Conservation (phyloP, 148 eudicot species). For the Silene uniflora region DNA sequence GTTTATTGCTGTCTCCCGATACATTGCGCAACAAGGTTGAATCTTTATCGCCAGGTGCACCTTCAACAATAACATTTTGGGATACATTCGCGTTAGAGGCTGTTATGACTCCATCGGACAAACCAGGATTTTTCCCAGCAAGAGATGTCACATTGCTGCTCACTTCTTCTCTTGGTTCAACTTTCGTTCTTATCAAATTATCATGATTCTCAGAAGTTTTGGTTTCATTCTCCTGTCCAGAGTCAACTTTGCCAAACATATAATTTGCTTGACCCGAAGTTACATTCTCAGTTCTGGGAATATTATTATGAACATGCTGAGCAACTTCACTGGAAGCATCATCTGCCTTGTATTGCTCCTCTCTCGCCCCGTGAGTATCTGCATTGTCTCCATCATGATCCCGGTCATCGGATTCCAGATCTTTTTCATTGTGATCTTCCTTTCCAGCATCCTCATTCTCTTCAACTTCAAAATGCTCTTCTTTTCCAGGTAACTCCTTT, state of each 20-base stretch:
- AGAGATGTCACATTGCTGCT: slow-evolving; percentile 29
- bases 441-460: slow-evolving; percentile 21
- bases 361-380: slow-evolving; percentile 67
- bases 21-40: slow-evolving; percentile 15
- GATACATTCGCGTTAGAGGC: slow-evolving; percentile 19
- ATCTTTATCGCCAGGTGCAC: slow-evolving; percentile 12
- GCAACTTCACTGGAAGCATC: slow-evolving; percentile 99
- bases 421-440: slow-evolving; percentile 35
- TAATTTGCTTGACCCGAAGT: slow-evolving; percentile 34
- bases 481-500: slow-evolving; percentile 16
- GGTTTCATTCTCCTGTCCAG: slow-evolving; percentile 34
- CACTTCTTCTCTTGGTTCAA: slow-evolving; percentile 20
- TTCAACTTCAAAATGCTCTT: slow-evolving; percentile 19
- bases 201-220: slow-evolving; percentile 22
- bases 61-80: slow-evolving; percentile 28
- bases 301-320: slow-evolving; percentile 37
- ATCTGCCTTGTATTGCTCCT: slow-evolving; percentile 82
- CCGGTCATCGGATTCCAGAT: slow-evolving; percentile 34
- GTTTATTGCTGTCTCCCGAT: slow-evolving; percentile 17
- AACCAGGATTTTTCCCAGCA: slow-evolving; percentile 19
- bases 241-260: slow-evolving; percentile 27
- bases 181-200: slow-evolving; percentile 8
- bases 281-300: slow-evolving; percentile 37
- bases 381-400: slow-evolving; percentile 40
- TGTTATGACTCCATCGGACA: slow-evolving; percentile 28